phyloP scores from a whole-genome alignment of 257 asterid genomes.

The Fraxinus anomala region DNA sequence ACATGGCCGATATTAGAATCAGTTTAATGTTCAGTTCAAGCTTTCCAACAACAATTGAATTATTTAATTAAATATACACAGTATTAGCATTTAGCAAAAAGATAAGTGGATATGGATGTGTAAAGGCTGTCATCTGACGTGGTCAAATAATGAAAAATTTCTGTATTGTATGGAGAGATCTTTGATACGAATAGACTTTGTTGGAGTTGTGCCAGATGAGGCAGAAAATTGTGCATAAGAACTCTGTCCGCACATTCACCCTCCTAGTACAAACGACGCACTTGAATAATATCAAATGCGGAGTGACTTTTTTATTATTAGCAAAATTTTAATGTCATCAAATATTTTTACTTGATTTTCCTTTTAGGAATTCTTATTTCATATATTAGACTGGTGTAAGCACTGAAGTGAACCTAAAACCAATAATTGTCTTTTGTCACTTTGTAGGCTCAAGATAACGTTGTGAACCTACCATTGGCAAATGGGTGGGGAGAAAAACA shows the following conservation, averaged over 20 bases:
- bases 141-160: neutral
- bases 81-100: neutral
- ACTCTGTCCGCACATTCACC: neutral
- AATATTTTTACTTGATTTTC: neutral
- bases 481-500: constrained; percentile 99
- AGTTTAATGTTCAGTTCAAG: neutral
- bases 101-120: neutral
- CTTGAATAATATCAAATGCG: neutral
- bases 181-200: no score
- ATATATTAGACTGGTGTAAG: constrained; percentile 1
- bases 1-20: neutral
- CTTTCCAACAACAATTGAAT: neutral
- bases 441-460: constrained; percentile 90
- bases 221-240: neutral
- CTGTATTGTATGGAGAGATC: neutral
- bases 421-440: neutral
- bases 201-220: no score
- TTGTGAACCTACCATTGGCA: constrained; percentile 78
- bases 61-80: neutral
- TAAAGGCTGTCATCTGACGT: neutral
- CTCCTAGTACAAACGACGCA: neutral
- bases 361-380: neutral
- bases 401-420: neutral
- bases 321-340: neutral
- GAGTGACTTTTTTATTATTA: neutral